Conservation (phyloP, 306 rosid genomes). For the Gastrolobium villosum region DNA sequence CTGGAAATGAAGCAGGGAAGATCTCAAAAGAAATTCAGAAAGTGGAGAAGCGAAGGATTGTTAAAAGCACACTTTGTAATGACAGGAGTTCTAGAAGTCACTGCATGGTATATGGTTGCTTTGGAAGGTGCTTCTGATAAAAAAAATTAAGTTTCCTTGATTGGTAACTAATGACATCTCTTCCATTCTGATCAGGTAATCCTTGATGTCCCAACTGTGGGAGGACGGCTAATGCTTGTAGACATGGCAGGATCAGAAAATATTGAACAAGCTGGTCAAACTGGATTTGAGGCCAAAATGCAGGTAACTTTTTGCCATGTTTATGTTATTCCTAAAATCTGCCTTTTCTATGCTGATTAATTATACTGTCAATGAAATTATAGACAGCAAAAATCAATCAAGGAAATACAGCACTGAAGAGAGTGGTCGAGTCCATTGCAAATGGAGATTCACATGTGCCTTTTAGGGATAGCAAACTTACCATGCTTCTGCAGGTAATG, state of each 20-base stretch:
- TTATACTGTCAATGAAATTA: slow-evolving; percentile 33
- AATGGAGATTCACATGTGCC: slow-evolving; percentile 99
- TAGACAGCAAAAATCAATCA: slow-evolving; percentile 98
- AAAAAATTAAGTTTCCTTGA: background rate
- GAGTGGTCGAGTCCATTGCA: slow-evolving; percentile 99
- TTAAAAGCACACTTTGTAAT: slow-evolving; percentile 96
- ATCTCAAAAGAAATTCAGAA: slow-evolving; percentile 98
- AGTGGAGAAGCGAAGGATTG: slow-evolving; percentile 96
- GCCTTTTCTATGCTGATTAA: slow-evolving; percentile 40
- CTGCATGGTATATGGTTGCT: slow-evolving; percentile 81
- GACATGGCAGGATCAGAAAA: slow-evolving; percentile 99
- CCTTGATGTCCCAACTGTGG: slow-evolving; percentile 94
- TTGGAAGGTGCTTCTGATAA: slow-evolving; percentile 6
- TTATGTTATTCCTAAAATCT: slow-evolving; percentile 2
- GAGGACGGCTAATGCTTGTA: slow-evolving; percentile 97
- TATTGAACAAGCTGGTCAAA: slow-evolving; percentile 99
- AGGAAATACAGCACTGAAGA: slow-evolving; percentile 92
- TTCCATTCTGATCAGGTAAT: slow-evolving; percentile 67
- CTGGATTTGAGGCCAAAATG: slow-evolving; percentile 98
- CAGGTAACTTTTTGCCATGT: slow-evolving; percentile 66
- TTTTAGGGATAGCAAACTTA: slow-evolving; percentile 97
- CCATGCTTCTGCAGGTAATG: slow-evolving; percentile 98
- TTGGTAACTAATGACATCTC: slow-evolving; percentile 32
- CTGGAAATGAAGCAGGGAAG: slow-evolving; percentile 97
- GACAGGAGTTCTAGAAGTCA: slow-evolving; percentile 99